Evolutionary conservation across 352 stramenopile genomes (phyloP), one percentile per base, ranked within the genome.

Genomic region (Phytophthora ramorum): DNA sequence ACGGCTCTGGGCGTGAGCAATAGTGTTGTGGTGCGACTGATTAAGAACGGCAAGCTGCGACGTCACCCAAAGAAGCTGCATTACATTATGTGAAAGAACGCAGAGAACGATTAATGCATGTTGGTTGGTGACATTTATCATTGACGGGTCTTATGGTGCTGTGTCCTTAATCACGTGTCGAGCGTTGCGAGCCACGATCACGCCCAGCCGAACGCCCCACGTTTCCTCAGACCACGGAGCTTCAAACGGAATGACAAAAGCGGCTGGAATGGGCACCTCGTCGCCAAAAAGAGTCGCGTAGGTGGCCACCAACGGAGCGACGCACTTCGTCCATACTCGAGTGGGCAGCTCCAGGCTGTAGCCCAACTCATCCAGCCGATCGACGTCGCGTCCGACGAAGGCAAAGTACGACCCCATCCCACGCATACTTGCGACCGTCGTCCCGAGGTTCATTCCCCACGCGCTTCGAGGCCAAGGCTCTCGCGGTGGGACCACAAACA

Each of bases 171-270:
- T n/a, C 32, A 38, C 13, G 32, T 38, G 32, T 38, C 7, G 32
- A 38, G 7, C 9, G 32, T 54, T 54, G 12, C 30, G n/a, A 22
- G 30, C 30, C 2, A 57, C 34, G 10, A 61, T 19, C 10, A 20
- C 14, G 19, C 52, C 52, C 40, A 60, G 12, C 26, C 17, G 8
- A 40, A 32, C 37, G 1, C 87, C 87, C 73, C 83, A 91, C 2
- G 83, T 81, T 20, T 81, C 79, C 43, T 93, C 66, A 4, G 89
- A 83, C 90, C 91, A 98, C n/a, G 80, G 64, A 13, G 63, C 64
- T 26, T 63, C 17, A 0, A 69, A 58, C 4, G 93, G 92, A 1
- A 98, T 87, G 34, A 90, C 79, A 69, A 97, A 98, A 16, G 90
- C 83, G 58, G 96, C 83, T n/a, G 88, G 32, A 26, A 56, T 30